Evolutionary conservation across 208 protist species (phyloP).

Genomic region (Wallacemonas sp.): DNA sequence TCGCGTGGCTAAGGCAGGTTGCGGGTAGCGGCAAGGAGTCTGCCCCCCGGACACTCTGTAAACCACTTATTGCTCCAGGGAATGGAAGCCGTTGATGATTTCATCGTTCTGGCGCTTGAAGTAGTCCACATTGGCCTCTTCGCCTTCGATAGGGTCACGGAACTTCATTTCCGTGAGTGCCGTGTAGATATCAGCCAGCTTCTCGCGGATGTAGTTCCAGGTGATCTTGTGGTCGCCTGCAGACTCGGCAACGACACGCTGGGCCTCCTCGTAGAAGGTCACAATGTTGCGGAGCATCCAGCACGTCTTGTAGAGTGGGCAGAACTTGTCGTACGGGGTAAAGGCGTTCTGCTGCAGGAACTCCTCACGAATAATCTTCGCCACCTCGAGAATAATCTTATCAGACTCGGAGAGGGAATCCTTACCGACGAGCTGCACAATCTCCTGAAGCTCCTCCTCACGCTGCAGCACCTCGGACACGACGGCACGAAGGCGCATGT

Average conservation of each 20-base stretch:
- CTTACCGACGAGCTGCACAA: constrained; percentile 99
- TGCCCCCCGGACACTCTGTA: too few species aligned
- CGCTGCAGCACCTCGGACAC: constrained; percentile 97
- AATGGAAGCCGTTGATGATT: constrained; percentile 81
- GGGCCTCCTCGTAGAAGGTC: constrained; percentile 96
- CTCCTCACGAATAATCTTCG: constrained; percentile 99
- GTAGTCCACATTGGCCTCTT: constrained; percentile 84
- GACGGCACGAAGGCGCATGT: constrained; percentile 93
- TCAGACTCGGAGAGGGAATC: constrained; percentile 99
- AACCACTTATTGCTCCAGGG: constrained; percentile 75
- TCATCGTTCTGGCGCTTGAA: constrained; percentile 92
- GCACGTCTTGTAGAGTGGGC: constrained; percentile 98
- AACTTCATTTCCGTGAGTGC: constrained; percentile 93
- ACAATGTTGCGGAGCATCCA: constrained; percentile 98
- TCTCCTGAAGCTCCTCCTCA: constrained; percentile 99
- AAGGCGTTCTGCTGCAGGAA: constrained; percentile 99
- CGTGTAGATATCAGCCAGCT: constrained; percentile 83
- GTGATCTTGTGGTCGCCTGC: constrained; percentile 95
- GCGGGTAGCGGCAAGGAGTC: too few species aligned
- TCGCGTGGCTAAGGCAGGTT: too few species aligned
- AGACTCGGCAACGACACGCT: constrained; percentile 89
- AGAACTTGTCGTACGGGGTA: constrained; percentile 97
- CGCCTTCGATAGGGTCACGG: constrained; percentile 83
- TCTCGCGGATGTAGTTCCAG: constrained; percentile 94
- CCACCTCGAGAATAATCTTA: constrained; percentile 99